Conservation (phyloP, 1,139 yeast genomes). For the Debaryomyces sp. region DNA sequence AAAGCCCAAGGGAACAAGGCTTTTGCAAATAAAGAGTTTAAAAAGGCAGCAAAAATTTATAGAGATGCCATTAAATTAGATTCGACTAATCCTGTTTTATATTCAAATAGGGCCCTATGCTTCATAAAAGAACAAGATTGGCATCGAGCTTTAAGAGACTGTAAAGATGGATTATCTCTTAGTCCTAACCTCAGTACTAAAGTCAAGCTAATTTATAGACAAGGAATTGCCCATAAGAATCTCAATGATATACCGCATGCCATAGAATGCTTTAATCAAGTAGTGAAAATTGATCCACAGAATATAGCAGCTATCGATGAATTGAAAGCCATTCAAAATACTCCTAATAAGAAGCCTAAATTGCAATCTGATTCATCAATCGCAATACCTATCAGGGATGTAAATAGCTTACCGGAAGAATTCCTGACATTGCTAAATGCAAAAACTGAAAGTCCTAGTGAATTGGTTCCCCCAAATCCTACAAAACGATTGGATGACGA, state of each 20-base stretch:
- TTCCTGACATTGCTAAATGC: constrained; percentile 19
- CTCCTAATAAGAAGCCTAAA: constrained; percentile 14
- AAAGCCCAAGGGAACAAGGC: constrained; percentile 67
- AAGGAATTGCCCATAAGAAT: constrained; percentile 49
- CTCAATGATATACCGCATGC: constrained; percentile 38
- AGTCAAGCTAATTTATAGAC: constrained; percentile 61
- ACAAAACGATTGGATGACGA: constrained; percentile 14
- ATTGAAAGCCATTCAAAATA: constrained; percentile 19
- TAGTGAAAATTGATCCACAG: constrained; percentile 47
- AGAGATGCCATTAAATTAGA: constrained; percentile 64
- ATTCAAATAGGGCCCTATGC: constrained; percentile 81
- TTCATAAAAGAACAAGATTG: constrained; percentile 58
- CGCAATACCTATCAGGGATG: constrained; percentile 44
- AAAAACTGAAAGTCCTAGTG: constrained; percentile 1
- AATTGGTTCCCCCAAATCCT: background rate
- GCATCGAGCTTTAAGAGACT: constrained; percentile 61
- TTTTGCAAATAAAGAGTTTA: constrained; percentile 55
- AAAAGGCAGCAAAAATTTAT: constrained; percentile 63
- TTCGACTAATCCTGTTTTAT: constrained; percentile 61
- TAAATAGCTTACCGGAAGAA: constrained; percentile 48
- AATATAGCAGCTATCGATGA: constrained; percentile 40
- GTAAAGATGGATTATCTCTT: constrained; percentile 56
- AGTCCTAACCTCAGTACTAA: constrained; percentile 33
- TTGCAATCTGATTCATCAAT: constrained; percentile 10
- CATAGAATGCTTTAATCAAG: constrained; percentile 36